A percentile compares a stretch with the other conserved stretches of the same genome.
These are phyloP conservation scores for Chrysosporium queenslandicum DNA, from an alignment of 2,329 filamentous ascomycete species.

Conservation along the genomic window DNA sequence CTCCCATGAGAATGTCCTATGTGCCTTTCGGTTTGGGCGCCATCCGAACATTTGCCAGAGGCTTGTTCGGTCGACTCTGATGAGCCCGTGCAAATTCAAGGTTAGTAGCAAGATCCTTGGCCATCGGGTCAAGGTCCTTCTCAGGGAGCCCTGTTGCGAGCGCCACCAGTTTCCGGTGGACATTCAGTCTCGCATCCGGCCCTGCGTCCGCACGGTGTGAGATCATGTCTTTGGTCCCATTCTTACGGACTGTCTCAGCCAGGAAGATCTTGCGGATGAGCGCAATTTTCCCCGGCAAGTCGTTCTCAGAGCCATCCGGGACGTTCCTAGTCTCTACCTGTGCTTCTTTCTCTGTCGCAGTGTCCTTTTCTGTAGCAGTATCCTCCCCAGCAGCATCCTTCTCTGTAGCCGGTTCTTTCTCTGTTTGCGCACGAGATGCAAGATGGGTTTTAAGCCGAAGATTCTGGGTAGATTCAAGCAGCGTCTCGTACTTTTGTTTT, in stretches of 20 bases:
- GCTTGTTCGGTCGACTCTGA: conserved; percentile 21
- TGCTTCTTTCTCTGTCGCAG: conserved; percentile 12
- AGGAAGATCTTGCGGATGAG: conserved; percentile 12
- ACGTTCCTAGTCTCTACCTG: conserved; percentile 12
- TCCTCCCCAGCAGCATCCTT: no score
- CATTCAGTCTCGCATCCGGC: conserved; percentile 38
- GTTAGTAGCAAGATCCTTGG: conserved; percentile 37
- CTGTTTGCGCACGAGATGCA: conserved; percentile 14
- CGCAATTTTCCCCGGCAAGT: not conserved
- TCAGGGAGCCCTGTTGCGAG: conserved; percentile 40
- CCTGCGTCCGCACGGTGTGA: conserved; percentile 39
- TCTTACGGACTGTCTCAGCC: conserved; percentile 29
- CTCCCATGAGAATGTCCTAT: no score
- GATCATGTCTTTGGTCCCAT: conserved; percentile 33
- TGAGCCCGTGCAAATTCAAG: conserved; percentile 37
- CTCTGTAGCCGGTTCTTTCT: no score
- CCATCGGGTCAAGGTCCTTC: conserved; percentile 40
- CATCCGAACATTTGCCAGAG: not conserved
- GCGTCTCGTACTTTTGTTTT: conserved; percentile 31
- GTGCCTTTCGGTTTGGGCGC: not conserved
- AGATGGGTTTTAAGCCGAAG: conserved; percentile 28
- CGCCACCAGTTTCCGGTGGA: conserved; percentile 39
- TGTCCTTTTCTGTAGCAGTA: no score
- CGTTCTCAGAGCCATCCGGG: conserved; percentile 21
- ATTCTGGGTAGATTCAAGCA: conserved; percentile 38